Evolutionary conservation across 1,284 basidiomycete species (phyloP), one percentile per base, ranked within the genome.

Genomic region (Puccinia hordei): DNA sequence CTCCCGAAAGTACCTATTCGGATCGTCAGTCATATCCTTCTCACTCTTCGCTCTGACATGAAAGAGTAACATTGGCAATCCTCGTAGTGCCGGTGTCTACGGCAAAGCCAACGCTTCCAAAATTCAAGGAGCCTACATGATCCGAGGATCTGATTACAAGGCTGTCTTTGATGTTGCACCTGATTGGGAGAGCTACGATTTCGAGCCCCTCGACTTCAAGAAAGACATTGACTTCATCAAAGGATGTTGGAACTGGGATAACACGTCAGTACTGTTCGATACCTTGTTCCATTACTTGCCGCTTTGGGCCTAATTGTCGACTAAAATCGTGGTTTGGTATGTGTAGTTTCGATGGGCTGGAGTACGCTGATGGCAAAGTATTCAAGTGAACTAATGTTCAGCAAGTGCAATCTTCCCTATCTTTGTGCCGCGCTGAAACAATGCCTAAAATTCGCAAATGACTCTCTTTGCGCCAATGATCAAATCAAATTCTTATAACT

Each of bases 171-270:
- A 83, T 80, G 84, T 84, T 24, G 85, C 85, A 9, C 85, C 85
- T 27, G 85, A 86, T 82, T 81, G 84, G 59, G 85, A 86, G 81
- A 83, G 83, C 68, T 86, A 86, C 83, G 44, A 46, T 15, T 81
- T 85, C 65, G 82, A 83, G 1, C 82, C 82, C 15, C 82, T 86
- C 59, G 85, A 86, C 82, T 78, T 78, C 35, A 81, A 80, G 78
- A 84, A 85, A 81, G 81, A 83, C 57, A 83, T 83, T 75, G 83
- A 82, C 66, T 85, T 85, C 82, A 85, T 85, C 84, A 85, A 85
- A 83, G 85, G 85, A 82, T 85, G 85, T 72, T 85, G 85, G 83
- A 85, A 85, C 82, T 83, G 83, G 83, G 83, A 85, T 79, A 84
- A 83, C 41, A 85, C 85, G 85, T 85, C 84, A 83, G 84, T 83